A percentile compares a stretch with the other conserved stretches of the same genome.
phyloP scores from a whole-genome alignment of 306 rosid genomes.

The Pyrus communis region DNA sequence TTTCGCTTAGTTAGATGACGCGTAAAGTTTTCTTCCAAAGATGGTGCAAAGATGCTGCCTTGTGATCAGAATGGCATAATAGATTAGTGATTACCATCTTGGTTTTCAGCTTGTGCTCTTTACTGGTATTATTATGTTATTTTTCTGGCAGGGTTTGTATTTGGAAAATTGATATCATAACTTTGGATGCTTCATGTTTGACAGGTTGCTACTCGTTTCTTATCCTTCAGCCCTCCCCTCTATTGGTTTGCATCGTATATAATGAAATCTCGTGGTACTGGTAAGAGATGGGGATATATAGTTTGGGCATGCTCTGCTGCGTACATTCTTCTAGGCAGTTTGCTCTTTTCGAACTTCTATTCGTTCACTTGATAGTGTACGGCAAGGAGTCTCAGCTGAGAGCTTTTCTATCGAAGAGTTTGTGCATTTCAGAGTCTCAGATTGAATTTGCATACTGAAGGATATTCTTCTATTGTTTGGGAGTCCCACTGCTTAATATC shows the following conservation, averaged over 20 bases:
- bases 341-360: conserved; percentile 84
- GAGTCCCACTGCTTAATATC: too few relatives aligned
- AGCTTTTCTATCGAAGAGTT: too few relatives aligned
- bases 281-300: too few relatives aligned
- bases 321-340: conserved; percentile 76
- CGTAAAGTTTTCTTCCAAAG: too few relatives aligned
- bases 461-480: too few relatives aligned
- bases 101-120: background rate
- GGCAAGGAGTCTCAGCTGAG: too few relatives aligned
- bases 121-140: background rate
- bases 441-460: too few relatives aligned
- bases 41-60: background rate
- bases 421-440: too few relatives aligned
- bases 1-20: background rate
- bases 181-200: conserved; percentile 8
- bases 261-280: too few relatives aligned
- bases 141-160: too few relatives aligned
- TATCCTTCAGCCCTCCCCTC: conserved; percentile 21
- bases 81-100: too few relatives aligned
- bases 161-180: background rate
- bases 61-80: background rate
- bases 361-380: conserved; percentile 58
- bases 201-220: conserved; percentile 93
- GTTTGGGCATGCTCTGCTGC: conserved; percentile 59
- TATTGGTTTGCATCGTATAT: too few relatives aligned